Conservation (phyloP, 352 stramenopile species). For the Phytophthora fragariae region DNA sequence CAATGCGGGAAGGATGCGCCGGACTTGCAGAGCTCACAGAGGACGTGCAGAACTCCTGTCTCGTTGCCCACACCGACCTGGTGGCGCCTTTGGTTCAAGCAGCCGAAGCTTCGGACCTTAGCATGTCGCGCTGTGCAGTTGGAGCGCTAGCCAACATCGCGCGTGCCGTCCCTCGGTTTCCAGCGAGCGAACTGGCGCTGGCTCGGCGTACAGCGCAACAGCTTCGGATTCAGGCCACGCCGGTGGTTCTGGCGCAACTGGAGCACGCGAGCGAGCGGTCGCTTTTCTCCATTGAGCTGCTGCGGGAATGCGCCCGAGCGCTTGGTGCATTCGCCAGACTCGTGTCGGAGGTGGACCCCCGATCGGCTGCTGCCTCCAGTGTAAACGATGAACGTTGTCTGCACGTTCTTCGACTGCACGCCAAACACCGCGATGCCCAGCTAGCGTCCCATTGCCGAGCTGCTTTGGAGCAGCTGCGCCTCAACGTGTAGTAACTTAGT, state of each 20-base stretch:
- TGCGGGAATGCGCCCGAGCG: constrained; percentile 76
- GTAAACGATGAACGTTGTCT: constrained; percentile 38
- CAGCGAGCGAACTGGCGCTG: constrained; percentile 48
- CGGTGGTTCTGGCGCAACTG: constrained; percentile 53
- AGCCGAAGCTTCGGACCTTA: constrained; percentile 57
- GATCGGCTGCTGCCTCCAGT: constrained; percentile 22
- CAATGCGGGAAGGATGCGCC: constrained; percentile 78
- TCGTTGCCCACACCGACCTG: constrained; percentile 65
- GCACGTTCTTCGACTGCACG: constrained; percentile 56
- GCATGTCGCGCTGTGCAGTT: constrained; percentile 76
- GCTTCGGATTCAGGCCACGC: constrained; percentile 54
- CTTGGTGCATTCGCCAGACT: constrained; percentile 61
- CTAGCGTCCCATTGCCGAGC: constrained; percentile 64
- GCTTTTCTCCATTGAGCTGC: constrained; percentile 72
- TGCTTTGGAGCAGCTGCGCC: constrained; percentile 52
- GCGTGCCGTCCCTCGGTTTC: constrained; percentile 57
- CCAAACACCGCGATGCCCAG: constrained; percentile 71
- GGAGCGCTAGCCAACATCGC: constrained; percentile 76
- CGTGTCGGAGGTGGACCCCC: constrained; percentile 43
- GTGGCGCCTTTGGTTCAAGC: constrained; percentile 60
- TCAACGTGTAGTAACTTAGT: constrained; percentile 30
- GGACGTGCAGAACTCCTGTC: constrained; percentile 62
- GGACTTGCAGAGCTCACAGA: constrained; percentile 77
- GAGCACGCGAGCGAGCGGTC: constrained; percentile 53
- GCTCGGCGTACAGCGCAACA: constrained; percentile 46